Evolutionary conservation across 2,329 filamentous ascomycete species (phyloP).

Genomic region (Fusarium illudens): DNA sequence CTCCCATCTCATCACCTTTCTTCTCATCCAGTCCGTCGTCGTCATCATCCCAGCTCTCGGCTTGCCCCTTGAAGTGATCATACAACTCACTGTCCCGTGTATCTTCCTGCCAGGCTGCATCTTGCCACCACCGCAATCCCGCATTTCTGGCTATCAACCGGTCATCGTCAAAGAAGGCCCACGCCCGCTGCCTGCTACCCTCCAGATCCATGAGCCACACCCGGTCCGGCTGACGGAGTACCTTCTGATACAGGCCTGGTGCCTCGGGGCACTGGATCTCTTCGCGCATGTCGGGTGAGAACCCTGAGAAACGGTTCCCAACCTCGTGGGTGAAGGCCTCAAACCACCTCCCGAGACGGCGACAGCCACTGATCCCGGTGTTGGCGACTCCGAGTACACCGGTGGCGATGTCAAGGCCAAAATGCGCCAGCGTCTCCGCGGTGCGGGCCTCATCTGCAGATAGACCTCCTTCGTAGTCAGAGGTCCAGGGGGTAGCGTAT

Average conservation of each 20-base stretch:
- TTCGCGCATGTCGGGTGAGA: neutral
- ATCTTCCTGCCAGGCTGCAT: neutral
- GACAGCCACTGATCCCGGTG: neutral
- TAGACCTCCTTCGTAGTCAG: neutral
- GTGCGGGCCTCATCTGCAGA: neutral
- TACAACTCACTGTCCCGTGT: neutral
- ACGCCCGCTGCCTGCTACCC: neutral
- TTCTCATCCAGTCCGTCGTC: neutral
- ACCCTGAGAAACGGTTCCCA: neutral
- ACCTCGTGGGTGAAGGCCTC: neutral
- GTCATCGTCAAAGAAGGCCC: conserved; percentile 4
- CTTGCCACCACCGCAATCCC: neutral
- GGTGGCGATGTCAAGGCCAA: neutral
- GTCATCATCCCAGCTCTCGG: neutral
- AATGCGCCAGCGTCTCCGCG: neutral
- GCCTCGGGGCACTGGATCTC: neutral
- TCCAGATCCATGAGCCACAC: neutral
- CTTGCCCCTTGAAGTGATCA: neutral
- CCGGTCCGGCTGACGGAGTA: neutral
- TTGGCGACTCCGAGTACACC: neutral
- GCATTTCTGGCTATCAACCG: neutral
- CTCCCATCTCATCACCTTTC: neutral
- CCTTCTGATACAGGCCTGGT: neutral
- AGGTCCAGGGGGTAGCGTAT: neutral
- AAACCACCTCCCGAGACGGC: neutral